Conservation (phyloP, 2,329 filamentous ascomycete species). For the Aureobasidium sp. region DNA sequence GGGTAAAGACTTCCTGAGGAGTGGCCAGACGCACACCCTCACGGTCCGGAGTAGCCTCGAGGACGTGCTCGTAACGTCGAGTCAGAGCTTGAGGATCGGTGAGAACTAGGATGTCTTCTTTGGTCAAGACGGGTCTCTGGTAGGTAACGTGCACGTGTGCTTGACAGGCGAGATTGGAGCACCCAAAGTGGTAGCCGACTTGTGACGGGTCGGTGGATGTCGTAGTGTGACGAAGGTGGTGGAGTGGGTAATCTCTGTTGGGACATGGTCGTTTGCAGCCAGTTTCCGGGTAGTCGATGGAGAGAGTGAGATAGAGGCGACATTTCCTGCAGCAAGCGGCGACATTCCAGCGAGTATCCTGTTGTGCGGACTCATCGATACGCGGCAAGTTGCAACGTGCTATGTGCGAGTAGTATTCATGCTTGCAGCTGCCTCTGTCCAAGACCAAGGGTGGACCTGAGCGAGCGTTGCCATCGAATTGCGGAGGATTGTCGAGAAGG, state of each 20-base stretch:
- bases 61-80: conserved; percentile 45
- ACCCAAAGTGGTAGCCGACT: conserved; percentile 45
- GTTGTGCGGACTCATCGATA: conserved; percentile 32
- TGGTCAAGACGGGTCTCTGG: conserved; percentile 44
- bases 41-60: conserved; percentile 44
- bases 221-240: conserved; percentile 44
- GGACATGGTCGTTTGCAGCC: conserved; percentile 35
- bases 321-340: conserved; percentile 55
- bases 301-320: conserved; percentile 53
- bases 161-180: conserved; percentile 51
- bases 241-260: conserved; percentile 45
- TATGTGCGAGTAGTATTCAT: conserved; percentile 50
- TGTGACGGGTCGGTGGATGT: conserved; percentile 3
- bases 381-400: conserved; percentile 45
- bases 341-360: conserved; percentile 44
- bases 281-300: conserved; percentile 43
- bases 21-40: conserved; percentile 44
- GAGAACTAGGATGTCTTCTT: conserved; percentile 43
- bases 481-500: conserved; percentile 50
- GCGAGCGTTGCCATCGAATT: conserved; percentile 34
- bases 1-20: conserved; percentile 47
- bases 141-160: conserved; percentile 46
- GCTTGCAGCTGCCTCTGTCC: conserved; percentile 45
- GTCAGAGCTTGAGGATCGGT: conserved; percentile 46
- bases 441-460: conserved; percentile 23